Base-by-base conservation (phyloP, 2,329 filamentous ascomycete genomes). In the Pezicula carpinea region DNA sequence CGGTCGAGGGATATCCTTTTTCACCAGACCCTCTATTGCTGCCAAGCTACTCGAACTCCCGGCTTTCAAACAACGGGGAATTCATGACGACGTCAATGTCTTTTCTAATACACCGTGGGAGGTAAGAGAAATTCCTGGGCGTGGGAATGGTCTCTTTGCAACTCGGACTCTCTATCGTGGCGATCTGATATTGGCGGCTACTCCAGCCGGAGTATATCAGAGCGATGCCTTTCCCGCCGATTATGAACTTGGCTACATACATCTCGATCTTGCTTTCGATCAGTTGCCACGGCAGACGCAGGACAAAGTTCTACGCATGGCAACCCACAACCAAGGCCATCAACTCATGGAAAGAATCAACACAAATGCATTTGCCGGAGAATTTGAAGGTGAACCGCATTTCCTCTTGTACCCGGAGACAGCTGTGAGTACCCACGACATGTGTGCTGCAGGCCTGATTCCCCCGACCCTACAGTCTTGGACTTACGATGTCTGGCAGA, bases 371-470 rank as follows among this genome's bases (percentile, higher is more conserved):
- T 61, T 59, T 44, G 48, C 55, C 17, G 59, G 57, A 6, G 53
- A 57, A 4, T 57, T 61, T 52, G 53, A 57, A 19, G 57, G 53
- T 10, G 41, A 17, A 13, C 41, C 47, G 14, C 59, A 61, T 44
- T 61, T 61, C 32, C 38, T 59, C 3, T 11, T 61, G 7, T 59
- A 61, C 50, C 57, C 59, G n/a, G 56, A 61, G 43, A 59, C 57
- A 11, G 56, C 59, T 35, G 58, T 60, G 43, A 40, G 57, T 50
- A 18, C 29, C 31, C 4, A 7, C 21, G 4, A 11, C n/a, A 10
- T 38, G 21, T 45, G 13, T 26, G 8, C 6, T 38, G 26, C 19
- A 38, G 4, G 23, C 10, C n/a, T 33, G 21, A 31, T 15, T 18
- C 19, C 6, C 3, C 31, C 29, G 11, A 34, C 32, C 14, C 13